Conservation (phyloP, 768 basidiomycete species). For the Rhizopogon salebrosus region DNA sequence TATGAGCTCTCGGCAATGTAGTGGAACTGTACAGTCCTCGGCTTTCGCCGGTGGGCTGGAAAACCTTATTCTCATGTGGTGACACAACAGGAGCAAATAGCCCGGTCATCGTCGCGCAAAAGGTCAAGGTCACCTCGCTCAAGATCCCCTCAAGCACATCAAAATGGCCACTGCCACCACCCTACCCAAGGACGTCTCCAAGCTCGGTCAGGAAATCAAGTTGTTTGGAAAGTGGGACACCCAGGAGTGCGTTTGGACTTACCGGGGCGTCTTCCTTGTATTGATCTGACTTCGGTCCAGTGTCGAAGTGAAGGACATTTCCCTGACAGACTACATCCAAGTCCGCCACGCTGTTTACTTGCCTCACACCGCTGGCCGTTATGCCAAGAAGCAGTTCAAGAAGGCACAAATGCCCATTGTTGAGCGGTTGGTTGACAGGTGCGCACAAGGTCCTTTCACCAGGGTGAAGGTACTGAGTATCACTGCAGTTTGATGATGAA, state of each 20-base stretch:
- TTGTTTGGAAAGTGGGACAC: slow-evolving; percentile 99
- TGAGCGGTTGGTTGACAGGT: slow-evolving; percentile 98
- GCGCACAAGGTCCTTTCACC: slow-evolving; percentile 18
- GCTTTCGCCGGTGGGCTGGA: slow-evolving; percentile 12
- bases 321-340: slow-evolving; percentile 98
- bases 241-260: slow-evolving; percentile 69
- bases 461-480: background rate
- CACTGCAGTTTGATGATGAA: slow-evolving; percentile 94
- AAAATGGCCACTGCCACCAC: slow-evolving; percentile 66
- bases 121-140: slow-evolving; percentile 12
- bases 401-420: slow-evolving; percentile 99
- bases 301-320: slow-evolving; percentile 99
- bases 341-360: slow-evolving; percentile 96
- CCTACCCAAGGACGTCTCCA: slow-evolving; percentile 80
- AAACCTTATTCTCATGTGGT: slow-evolving; percentile 20
- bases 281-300: slow-evolving; percentile 35
- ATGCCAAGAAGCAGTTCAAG: slow-evolving; percentile 99
- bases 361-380: slow-evolving; percentile 98
- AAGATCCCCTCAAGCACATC: slow-evolving; percentile 29
- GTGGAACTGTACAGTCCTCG: slow-evolving; percentile 27
- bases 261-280: background rate
- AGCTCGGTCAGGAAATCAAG: slow-evolving; percentile 81
- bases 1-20: no score
- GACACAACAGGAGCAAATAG: slow-evolving; percentile 18
- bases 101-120: slow-evolving; percentile 19